Percentiles rank a stretch among this genome's conserved stretches.
These are phyloP conservation scores for Neodidymelliopsis sp. DNA, from an alignment of 2,329 filamentous ascomycete species.

Conservation along the genomic window DNA sequence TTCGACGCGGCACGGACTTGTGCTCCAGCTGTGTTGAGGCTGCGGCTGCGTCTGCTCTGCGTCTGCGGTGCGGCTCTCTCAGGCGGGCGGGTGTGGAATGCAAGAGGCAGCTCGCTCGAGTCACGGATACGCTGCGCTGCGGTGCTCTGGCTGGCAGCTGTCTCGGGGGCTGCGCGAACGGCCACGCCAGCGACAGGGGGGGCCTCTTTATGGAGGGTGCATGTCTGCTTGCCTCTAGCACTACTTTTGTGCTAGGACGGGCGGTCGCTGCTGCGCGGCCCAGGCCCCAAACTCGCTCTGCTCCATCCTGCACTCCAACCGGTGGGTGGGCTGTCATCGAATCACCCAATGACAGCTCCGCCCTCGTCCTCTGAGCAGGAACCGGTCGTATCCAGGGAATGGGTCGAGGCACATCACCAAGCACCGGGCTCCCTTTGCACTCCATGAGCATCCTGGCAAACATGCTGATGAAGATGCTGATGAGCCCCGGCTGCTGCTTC, in stretches of 20 bases:
- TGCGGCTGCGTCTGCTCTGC: constrained; percentile 20
- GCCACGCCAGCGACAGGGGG: constrained; percentile 36
- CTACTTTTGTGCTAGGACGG: constrained; percentile 29
- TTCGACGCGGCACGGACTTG: constrained; percentile 15
- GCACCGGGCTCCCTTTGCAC: background rate
- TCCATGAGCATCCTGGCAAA: constrained; percentile 12
- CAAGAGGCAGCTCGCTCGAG: constrained; percentile 14
- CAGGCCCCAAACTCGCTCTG: constrained; percentile 28
- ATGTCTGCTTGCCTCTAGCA: constrained; percentile 35
- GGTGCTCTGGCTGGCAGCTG: constrained; percentile 14
- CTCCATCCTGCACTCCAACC: constrained; percentile 26
- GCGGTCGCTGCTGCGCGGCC: constrained; percentile 29
- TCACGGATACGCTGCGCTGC: constrained; percentile 7
- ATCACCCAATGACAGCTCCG: constrained; percentile 17
- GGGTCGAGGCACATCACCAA: constrained; percentile 6
- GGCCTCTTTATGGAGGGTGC: constrained; percentile 33
- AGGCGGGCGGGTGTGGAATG: constrained; percentile 12
- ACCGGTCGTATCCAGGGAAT: constrained; percentile 3
- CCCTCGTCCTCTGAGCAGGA: constrained; percentile 8
- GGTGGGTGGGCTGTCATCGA: constrained; percentile 19
- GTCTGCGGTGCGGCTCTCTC: constrained; percentile 21
- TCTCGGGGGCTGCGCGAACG: constrained; percentile 29
- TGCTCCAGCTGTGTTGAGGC: constrained; percentile 16
- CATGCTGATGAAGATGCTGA: constrained; percentile 3
- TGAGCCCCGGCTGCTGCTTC: background rate